A percentile compares a stretch with the other conserved stretches of the same genome.
Evolutionary conservation across 345 rosid genomes (phyloP).

Genomic region (Boechera stricta): DNA sequence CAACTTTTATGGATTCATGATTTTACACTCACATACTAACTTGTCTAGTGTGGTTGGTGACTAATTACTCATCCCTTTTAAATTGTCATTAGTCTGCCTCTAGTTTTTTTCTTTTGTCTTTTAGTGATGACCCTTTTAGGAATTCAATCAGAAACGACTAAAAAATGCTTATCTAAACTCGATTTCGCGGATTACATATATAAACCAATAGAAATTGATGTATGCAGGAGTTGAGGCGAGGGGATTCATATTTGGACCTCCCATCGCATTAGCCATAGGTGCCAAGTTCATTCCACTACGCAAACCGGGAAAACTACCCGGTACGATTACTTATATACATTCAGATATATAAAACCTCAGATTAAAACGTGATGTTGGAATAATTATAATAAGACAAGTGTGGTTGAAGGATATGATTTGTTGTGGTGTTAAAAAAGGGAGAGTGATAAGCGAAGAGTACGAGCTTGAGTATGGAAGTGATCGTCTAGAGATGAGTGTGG

Average conservation of each 20-base stretch:
- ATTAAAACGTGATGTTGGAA: background rate
- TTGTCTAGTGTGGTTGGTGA: constrained; percentile 45
- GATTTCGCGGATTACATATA: background rate
- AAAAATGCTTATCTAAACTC: background rate
- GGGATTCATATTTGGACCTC: constrained; percentile 92
- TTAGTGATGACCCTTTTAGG: constrained; percentile 18
- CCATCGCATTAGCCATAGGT: constrained; percentile 90
- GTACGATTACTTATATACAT: constrained; percentile 42
- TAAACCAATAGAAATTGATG: background rate
- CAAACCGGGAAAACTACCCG: constrained; percentile 85
- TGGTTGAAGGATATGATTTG: background rate
- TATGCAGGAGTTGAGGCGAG: constrained; percentile 69
- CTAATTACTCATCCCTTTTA: constrained; percentile 22
- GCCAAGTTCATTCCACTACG: constrained; percentile 91
- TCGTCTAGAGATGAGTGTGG: constrained; percentile 84
- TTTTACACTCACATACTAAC: constrained; percentile 25
- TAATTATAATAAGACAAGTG: background rate
- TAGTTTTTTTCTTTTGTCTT: background rate
- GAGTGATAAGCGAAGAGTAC: constrained; percentile 73
- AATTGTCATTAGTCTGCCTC: constrained; percentile 19
- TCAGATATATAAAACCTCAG: background rate
- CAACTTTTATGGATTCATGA: constrained; percentile 34
- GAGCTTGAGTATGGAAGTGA: constrained; percentile 91
- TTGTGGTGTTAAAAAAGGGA: constrained; percentile 50
- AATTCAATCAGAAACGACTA: background rate